Percentiles rank a stretch among this genome's conserved stretches.
These are phyloP conservation scores for Dendrobium officinale DNA, from an alignment of 106 monocot genomes.

Conservation along the genomic window DNA sequence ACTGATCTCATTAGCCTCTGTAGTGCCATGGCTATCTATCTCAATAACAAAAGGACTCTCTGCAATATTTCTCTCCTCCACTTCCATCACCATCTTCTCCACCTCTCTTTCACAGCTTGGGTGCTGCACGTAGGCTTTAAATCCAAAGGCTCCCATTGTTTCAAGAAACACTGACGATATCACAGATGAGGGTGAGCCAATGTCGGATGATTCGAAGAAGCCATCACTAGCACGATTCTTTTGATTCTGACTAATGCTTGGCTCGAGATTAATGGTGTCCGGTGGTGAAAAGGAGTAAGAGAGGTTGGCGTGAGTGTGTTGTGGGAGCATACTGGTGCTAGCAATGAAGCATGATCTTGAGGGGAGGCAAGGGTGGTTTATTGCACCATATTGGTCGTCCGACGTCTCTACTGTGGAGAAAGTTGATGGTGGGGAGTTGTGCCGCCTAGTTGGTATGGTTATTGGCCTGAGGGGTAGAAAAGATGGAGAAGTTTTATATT, in stretches of 20 bases:
- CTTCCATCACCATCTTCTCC: conserved; percentile 17
- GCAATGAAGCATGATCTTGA: background rate
- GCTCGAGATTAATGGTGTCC: conserved; percentile 14
- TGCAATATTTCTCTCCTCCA: conserved; percentile 1
- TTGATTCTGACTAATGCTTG: conserved; percentile 10
- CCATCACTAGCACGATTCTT: background rate
- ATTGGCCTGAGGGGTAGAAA: conserved; percentile 32
- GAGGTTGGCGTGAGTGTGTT: background rate
- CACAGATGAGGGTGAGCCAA: conserved; percentile 16
- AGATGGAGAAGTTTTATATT: background rate
- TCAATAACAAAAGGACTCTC: conserved; percentile 21
- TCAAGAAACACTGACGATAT: conserved; percentile 28
- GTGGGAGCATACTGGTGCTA: background rate
- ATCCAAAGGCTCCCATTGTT: background rate
- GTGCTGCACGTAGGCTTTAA: background rate
- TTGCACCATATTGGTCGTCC: conserved; percentile 4
- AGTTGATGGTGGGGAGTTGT: conserved; percentile 26
- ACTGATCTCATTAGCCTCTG: background rate
- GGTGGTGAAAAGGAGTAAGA: conserved; percentile 33
- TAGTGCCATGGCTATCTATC: background rate
- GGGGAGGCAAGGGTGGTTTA: conserved; percentile 2
- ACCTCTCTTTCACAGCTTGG: conserved; percentile 8
- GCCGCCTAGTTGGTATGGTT: conserved; percentile 29
- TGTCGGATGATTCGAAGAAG: background rate
- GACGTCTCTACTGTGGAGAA: conserved; percentile 4